These are phyloP conservation scores for Dioszegia hungarica DNA, from an alignment of 768 basidiomycete species.

Conservation along the genomic window DNA sequence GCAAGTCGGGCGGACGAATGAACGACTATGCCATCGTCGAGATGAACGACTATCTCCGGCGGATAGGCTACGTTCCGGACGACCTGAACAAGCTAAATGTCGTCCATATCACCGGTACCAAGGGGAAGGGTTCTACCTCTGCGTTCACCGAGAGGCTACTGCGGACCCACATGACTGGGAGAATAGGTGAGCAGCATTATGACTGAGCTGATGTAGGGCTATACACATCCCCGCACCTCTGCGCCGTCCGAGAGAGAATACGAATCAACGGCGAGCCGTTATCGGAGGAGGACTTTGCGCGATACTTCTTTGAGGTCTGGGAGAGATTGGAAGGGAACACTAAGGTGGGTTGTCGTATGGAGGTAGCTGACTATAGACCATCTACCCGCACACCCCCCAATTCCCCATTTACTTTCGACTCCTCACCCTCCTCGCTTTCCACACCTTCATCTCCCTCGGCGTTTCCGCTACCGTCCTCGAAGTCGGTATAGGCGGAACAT, in stretches of 20 bases:
- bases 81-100: slow-evolving; percentile 86
- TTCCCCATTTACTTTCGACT: slow-evolving; percentile 95
- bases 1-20: slow-evolving; percentile 64
- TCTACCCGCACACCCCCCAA: slow-evolving; percentile 53
- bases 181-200: slow-evolving; percentile 60
- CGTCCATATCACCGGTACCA: slow-evolving; percentile 94
- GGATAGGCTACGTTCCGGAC: slow-evolving; percentile 75
- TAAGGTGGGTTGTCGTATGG: slow-evolving; percentile 53
- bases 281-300: slow-evolving; percentile 79
- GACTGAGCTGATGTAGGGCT: slow-evolving; percentile 57
- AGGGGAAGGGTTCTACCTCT: slow-evolving; percentile 95
- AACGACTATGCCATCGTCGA: slow-evolving; percentile 68
- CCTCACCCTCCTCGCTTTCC: slow-evolving; percentile 84
- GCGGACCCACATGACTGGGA: slow-evolving; percentile 64
- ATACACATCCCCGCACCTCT: slow-evolving; percentile 94
- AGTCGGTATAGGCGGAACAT: slow-evolving; percentile 90
- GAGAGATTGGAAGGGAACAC: slow-evolving; percentile 66
- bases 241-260: slow-evolving; percentile 92
- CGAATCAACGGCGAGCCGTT: slow-evolving; percentile 85
- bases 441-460: slow-evolving; percentile 67
- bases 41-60: slow-evolving; percentile 79
- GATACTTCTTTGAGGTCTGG: slow-evolving; percentile 96
- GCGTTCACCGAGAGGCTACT: slow-evolving; percentile 87
- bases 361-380: slow-evolving; percentile 16
- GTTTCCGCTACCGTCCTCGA: slow-evolving; percentile 89